phyloP scores from a whole-genome alignment of 805 yeast species.

The Teunomyces funiuensis region DNA sequence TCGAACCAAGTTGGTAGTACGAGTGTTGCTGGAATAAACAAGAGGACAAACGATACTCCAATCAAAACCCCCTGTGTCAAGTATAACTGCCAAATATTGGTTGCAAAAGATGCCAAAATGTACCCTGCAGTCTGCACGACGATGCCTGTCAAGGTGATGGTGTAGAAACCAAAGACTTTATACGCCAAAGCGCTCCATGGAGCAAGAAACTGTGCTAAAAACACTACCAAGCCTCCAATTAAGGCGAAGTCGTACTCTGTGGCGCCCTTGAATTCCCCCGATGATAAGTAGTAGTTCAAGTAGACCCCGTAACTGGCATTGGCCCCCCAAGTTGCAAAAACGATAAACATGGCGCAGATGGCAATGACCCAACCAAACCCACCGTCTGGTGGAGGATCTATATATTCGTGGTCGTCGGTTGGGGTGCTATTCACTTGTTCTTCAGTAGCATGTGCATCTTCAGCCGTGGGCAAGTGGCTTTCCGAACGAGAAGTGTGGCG shows the following conservation, averaged over 20 bases:
- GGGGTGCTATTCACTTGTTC: not conserved
- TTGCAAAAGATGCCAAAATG: slow-evolving; percentile 52
- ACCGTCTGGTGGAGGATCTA: slow-evolving; percentile 36
- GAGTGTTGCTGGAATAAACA: slow-evolving; percentile 45
- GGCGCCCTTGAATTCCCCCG: slow-evolving; percentile 40
- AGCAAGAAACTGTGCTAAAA: slow-evolving; percentile 53
- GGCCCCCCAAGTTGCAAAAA: slow-evolving; percentile 56
- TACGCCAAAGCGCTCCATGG: slow-evolving; percentile 54
- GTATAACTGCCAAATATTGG: slow-evolving; percentile 50
- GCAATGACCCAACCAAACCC: slow-evolving; percentile 57
- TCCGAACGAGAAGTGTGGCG: slow-evolving; percentile 8
- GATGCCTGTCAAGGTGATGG: slow-evolving; percentile 48
- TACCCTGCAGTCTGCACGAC: slow-evolving; percentile 43
- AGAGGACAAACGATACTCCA: slow-evolving; percentile 48
- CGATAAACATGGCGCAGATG: slow-evolving; percentile 45
- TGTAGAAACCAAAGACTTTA: slow-evolving; percentile 50
- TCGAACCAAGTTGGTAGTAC: slow-evolving; percentile 52
- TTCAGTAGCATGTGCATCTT: slow-evolving; percentile 5
- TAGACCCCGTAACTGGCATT: slow-evolving; percentile 60
- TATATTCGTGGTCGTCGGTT: not conserved
- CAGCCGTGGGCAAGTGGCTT: not conserved
- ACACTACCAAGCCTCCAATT: slow-evolving; percentile 50
- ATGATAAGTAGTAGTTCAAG: slow-evolving; percentile 48
- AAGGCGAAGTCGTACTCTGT: slow-evolving; percentile 48
- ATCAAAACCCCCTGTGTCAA: slow-evolving; percentile 52